phyloP scores from a whole-genome alignment of 345 rosid genomes.

The Luvunga scandens region DNA sequence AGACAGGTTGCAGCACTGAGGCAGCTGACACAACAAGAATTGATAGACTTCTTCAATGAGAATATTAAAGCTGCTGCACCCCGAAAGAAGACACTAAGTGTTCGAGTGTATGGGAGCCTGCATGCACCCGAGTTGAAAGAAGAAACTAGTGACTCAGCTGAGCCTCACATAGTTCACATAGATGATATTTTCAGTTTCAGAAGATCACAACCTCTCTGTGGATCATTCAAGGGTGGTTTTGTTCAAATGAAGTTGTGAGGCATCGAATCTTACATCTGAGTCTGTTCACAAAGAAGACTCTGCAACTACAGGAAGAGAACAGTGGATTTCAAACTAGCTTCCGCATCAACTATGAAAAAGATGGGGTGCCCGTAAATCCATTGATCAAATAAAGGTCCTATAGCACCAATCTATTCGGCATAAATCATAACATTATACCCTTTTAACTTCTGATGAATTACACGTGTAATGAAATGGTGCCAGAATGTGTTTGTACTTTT shows the following conservation, averaged over 20 bases:
- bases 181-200: conserved; percentile 68
- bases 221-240: conserved; percentile 68
- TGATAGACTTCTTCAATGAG: conserved; percentile 70
- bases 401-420: background rate
- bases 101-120: conserved; percentile 58
- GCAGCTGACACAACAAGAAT: conserved; percentile 63
- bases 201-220: conserved; percentile 76
- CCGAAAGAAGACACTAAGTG: conserved; percentile 53
- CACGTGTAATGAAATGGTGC: no score
- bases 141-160: conserved; percentile 36
- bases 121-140: conserved; percentile 47
- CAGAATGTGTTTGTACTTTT: background rate
- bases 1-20: conserved; percentile 63
- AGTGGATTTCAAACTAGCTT: background rate
- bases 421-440: background rate
- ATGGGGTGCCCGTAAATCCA: background rate
- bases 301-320: background rate
- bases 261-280: background rate
- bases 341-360: background rate
- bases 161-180: conserved; percentile 37
- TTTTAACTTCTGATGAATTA: background rate
- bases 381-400: background rate
- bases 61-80: conserved; percentile 66
- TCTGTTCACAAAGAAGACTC: background rate
- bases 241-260: conserved; percentile 45